phyloP scores from a whole-genome alignment of 2,329 filamentous ascomycete genomes.

The Sporothrix sp. region DNA sequence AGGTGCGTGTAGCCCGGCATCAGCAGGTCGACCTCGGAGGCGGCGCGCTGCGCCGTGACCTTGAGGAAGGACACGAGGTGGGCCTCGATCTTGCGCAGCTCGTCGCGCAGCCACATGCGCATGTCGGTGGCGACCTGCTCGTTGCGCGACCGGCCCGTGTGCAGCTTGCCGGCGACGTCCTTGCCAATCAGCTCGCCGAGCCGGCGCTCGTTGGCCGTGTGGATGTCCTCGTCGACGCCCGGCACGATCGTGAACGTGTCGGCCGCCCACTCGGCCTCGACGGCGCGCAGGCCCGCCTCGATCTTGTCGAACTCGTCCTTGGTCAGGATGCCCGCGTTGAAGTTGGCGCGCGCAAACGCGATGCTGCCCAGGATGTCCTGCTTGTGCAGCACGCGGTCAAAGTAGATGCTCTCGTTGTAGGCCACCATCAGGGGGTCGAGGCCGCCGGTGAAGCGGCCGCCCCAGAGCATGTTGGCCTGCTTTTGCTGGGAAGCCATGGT shows the following conservation, averaged over 20 bases:
- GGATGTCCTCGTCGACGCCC: conserved; percentile 49
- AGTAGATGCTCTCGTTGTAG: conserved; percentile 75
- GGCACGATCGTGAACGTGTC: conserved; percentile 42
- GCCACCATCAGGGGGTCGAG: conserved; percentile 78
- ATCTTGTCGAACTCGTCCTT: conserved; percentile 64
- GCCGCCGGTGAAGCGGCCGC: conserved; percentile 52
- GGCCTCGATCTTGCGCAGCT: conserved; percentile 58
- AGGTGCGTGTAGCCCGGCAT: conserved; percentile 89
- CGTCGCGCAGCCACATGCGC: conserved; percentile 76
- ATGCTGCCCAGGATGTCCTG: conserved; percentile 74
- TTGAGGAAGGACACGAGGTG: conserved; percentile 60
- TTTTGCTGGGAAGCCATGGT: conserved; percentile 29
- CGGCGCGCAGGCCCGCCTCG: conserved; percentile 55
- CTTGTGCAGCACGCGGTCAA: conserved; percentile 67
- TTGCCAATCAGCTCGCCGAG: conserved; percentile 80
- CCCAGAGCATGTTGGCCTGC: conserved; percentile 32
- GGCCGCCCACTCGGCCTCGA: conserved; percentile 44
- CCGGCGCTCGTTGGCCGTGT: conserved; percentile 62
- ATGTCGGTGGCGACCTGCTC: conserved; percentile 88
- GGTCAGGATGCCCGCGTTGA: conserved; percentile 63
- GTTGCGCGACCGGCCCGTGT: conserved; percentile 79
- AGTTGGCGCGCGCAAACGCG: conserved; percentile 73
- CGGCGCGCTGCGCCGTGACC: conserved; percentile 59
- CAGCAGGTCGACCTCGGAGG: conserved; percentile 63
- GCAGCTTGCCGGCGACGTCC: conserved; percentile 76